A percentile compares a stretch with the other conserved stretches of the same genome.
These are phyloP conservation scores for Cystoisospora suis DNA, from an alignment of 169 alveolate species.

Conservation along the genomic window DNA sequence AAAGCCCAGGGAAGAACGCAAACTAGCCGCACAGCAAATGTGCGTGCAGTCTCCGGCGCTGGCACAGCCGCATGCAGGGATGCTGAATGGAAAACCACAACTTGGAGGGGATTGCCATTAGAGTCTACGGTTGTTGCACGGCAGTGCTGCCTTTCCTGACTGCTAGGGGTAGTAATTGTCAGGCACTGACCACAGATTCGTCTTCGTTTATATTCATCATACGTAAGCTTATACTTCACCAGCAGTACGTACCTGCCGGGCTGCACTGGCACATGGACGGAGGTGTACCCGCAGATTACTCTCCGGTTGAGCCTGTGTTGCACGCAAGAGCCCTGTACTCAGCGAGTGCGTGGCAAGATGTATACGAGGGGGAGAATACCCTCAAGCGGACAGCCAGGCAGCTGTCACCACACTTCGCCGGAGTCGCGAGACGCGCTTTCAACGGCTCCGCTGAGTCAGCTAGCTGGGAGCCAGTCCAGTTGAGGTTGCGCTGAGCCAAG, in stretches of 20 bases:
- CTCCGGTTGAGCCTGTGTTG: constrained; percentile 18
- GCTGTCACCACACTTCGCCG: too few species aligned
- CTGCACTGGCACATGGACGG: constrained; percentile 9
- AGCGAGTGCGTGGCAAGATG: neutral
- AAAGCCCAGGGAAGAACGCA: neutral
- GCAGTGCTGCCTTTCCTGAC: too few species aligned
- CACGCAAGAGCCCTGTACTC: neutral
- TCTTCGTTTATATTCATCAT: neutral
- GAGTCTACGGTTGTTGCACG: too few species aligned
- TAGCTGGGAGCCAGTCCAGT: too few species aligned
- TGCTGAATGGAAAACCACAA: neutral
- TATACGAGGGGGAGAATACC: neutral
- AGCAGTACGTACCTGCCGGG: constrained; percentile 1
- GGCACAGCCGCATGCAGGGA: neutral
- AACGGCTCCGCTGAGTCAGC: too few species aligned
- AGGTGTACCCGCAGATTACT: neutral
- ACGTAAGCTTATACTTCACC: neutral
- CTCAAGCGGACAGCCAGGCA: too few species aligned
- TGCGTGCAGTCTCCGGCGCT: neutral
- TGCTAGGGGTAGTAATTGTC: too few species aligned
- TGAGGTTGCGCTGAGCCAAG: too few species aligned
- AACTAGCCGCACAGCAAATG: neutral
- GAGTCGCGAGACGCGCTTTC: too few species aligned
- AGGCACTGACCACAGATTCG: neutral
- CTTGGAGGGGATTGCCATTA: neutral